Evolutionary conservation across 2,329 filamentous ascomycete species (phyloP).

Genomic region (Colletotrichum spinosum): DNA sequence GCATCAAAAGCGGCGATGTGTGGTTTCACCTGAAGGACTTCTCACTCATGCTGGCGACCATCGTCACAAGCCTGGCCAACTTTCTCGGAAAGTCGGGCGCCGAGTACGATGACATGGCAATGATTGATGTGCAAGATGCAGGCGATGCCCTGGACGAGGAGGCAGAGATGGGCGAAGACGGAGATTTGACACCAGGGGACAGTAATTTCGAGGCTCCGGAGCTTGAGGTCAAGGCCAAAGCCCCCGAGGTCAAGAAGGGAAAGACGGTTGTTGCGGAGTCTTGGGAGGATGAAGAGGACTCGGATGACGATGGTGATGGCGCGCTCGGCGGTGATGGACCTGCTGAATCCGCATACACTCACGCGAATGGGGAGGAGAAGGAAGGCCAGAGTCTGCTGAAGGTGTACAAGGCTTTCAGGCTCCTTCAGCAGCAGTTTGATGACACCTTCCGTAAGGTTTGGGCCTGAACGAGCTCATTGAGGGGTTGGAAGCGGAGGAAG

Average conservation of each 20-base stretch:
- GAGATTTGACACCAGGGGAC: background rate
- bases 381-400: conserved; percentile 61
- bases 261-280: conserved; percentile 54
- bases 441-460: conserved; percentile 72
- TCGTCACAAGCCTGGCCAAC: conserved; percentile 72
- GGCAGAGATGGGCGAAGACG: conserved; percentile 39
- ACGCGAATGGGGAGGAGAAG: conserved; percentile 38
- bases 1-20: conserved; percentile 73
- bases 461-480: conserved; percentile 54
- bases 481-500: background rate
- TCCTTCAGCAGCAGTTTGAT: conserved; percentile 70
- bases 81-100: conserved; percentile 56
- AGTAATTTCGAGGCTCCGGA: background rate
- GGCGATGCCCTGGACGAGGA: conserved; percentile 55
- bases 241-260: conserved; percentile 44
- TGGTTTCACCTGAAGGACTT: conserved; percentile 78
- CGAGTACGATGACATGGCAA: conserved; percentile 40
- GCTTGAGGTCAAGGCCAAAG: background rate
- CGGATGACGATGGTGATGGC: conserved; percentile 45
- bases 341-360: background rate
- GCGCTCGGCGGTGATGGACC: background rate
- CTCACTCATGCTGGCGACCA: conserved; percentile 72
- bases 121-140: conserved; percentile 57
- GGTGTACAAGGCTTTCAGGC: conserved; percentile 69
- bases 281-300: conserved; percentile 55